Percentiles rank a stretch among this genome's conserved stretches.
phyloP scores from a whole-genome alignment of 78 protist genomes.

The Cavenderia fasciculata region DNA sequence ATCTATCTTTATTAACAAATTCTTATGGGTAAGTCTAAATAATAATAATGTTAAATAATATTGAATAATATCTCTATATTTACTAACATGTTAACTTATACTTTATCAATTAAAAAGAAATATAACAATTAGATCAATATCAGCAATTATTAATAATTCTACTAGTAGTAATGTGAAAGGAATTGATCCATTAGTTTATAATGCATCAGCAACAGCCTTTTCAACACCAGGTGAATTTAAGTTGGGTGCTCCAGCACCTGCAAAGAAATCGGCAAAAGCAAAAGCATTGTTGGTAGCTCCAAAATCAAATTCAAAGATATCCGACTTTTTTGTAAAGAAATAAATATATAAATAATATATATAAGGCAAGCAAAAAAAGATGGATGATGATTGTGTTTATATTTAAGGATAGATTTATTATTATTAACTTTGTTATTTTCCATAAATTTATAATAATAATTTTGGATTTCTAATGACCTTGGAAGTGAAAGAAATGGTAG shows the following conservation, averaged over 20 bases:
- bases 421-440: too few species aligned
- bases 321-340: not conserved
- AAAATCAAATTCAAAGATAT: constrained; percentile 10
- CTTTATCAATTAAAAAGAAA: too few species aligned
- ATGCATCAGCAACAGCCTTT: not conserved
- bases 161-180: too few species aligned
- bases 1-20: not conserved
- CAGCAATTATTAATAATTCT: too few species aligned
- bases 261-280: not conserved
- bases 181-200: too few species aligned
- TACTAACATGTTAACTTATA: too few species aligned
- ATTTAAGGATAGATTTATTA: too few species aligned
- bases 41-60: too few species aligned
- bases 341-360: not conserved
- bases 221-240: not conserved
- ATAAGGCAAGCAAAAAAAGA: not conserved
- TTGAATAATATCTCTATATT: too few species aligned
- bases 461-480: constrained; percentile 68
- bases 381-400: too few species aligned
- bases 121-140: too few species aligned
- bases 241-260: not conserved
- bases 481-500: constrained; percentile 20
- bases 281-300: not conserved
- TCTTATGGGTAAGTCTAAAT: not conserved
- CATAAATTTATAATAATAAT: constrained; percentile 40